A percentile compares a stretch with the other conserved stretches of the same genome.
Evolutionary conservation across 768 basidiomycete species (phyloP).

Genomic region (Rhodotorula toruloides): DNA sequence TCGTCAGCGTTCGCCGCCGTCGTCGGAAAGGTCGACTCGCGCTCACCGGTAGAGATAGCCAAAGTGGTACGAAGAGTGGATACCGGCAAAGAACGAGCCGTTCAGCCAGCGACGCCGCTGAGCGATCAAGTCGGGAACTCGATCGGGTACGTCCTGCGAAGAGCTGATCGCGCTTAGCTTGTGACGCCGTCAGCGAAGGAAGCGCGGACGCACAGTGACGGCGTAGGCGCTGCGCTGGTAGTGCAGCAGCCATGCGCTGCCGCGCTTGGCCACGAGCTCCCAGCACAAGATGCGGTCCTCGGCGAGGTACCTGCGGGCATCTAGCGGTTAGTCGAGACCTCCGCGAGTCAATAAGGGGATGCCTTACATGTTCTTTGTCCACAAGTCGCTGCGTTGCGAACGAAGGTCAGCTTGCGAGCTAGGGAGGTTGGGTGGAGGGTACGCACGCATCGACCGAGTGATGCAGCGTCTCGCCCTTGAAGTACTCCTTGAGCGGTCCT

Average conservation of each 20-base stretch:
- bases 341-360: no score
- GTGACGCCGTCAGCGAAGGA: neutral
- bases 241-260: slow-evolving; percentile 83
- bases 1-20: neutral
- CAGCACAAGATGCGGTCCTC: slow-evolving; percentile 82
- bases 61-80: slow-evolving; percentile 88
- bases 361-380: slow-evolving; percentile 96
- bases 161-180: neutral
- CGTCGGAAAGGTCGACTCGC: neutral
- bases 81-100: slow-evolving; percentile 91
- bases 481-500: slow-evolving; percentile 91
- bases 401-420: slow-evolving; percentile 43
- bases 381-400: slow-evolving; percentile 75
- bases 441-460: slow-evolving; percentile 32
- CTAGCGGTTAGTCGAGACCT: no score
- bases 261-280: slow-evolving; percentile 94
- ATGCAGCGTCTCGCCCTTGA: slow-evolving; percentile 87
- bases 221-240: slow-evolving; percentile 94
- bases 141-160: slow-evolving; percentile 31
- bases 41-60: slow-evolving; percentile 78
- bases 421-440: no score
- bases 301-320: slow-evolving; percentile 49
- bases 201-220: slow-evolving; percentile 55
- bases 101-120: slow-evolving; percentile 96
- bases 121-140: slow-evolving; percentile 79